Conservation (phyloP, 169 alveolate species). For the Plasmodium vivax region DNA sequence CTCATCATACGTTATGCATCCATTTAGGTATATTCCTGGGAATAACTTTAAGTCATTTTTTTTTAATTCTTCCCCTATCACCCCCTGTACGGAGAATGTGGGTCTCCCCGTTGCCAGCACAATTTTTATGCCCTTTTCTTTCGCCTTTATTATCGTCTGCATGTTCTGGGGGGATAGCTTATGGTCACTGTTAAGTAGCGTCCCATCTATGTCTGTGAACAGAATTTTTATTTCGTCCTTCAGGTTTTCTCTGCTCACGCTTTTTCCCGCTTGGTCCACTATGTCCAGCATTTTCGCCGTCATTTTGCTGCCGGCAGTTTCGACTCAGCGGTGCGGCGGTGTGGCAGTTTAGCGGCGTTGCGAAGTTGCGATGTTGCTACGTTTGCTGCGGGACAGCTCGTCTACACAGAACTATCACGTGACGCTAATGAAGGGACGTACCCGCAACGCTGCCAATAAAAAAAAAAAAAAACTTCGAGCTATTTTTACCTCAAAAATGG, state of each 20-base stretch:
- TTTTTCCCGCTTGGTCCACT: constrained; percentile 30
- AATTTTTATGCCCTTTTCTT: constrained; percentile 41
- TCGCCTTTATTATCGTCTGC: constrained; percentile 42
- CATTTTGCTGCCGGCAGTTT: background rate
- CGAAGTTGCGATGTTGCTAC: too few relatives aligned
- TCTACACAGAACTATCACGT: background rate
- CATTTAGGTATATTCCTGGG: constrained; percentile 81
- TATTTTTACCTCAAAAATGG: background rate
- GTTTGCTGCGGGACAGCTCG: background rate
- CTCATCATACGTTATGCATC: constrained; percentile 75
- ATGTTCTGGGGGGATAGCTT: constrained; percentile 18
- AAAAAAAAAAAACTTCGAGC: background rate
- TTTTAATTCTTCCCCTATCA: constrained; percentile 43
- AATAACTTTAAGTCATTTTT: constrained; percentile 23
- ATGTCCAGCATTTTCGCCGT: constrained; percentile 14
- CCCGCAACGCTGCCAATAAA: background rate
- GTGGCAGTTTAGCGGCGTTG: background rate
- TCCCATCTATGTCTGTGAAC: constrained; percentile 67
- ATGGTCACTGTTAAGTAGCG: constrained; percentile 22
- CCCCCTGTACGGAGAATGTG: constrained; percentile 19
- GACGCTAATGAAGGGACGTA: background rate
- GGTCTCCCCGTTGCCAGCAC: constrained; percentile 50
- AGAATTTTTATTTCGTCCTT: constrained; percentile 42
- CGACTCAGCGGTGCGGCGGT: background rate
- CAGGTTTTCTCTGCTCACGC: background rate